Percentiles rank a stretch among this genome's conserved stretches.
These are phyloP conservation scores for Prosopis cineraria DNA, from an alignment of 306 rosid genomes.

Conservation along the genomic window DNA sequence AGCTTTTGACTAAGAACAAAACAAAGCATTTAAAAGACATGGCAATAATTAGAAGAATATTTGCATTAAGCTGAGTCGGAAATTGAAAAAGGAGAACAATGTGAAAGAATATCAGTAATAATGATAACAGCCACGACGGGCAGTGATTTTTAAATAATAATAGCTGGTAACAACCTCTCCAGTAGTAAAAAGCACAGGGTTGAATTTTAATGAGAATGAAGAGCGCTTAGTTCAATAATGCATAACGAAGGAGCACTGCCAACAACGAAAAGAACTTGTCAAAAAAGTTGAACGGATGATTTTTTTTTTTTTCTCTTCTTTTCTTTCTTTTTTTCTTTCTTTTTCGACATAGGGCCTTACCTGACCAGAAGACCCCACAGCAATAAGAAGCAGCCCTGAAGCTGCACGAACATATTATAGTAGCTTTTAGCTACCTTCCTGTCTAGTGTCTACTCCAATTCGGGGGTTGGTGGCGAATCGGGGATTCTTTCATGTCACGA, in stretches of 20 bases:
- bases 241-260: conserved; percentile 1
- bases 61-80: neutral
- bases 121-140: conserved; percentile 25
- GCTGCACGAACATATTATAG: conserved; percentile 29
- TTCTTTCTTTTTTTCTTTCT: too few relatives aligned
- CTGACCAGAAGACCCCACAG: conserved; percentile 50
- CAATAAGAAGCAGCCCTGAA: conserved; percentile 36
- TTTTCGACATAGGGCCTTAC: conserved; percentile 20
- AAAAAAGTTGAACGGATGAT: neutral
- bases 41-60: neutral
- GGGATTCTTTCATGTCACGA: neutral
- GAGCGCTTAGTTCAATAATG: neutral
- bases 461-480: conserved; percentile 44
- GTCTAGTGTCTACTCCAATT: neutral
- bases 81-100: conserved; percentile 18
- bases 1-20: conserved; percentile 48
- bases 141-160: conserved; percentile 14
- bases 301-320: neutral
- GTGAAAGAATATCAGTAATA: conserved; percentile 10
- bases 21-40: conserved; percentile 39
- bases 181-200: conserved; percentile 26
- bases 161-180: conserved; percentile 46
- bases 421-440: neutral
- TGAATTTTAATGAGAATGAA: conserved; percentile 43
- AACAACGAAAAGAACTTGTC: neutral